Conservation (phyloP, 139 green algal genomes). For the Picochlorum sp. region DNA sequence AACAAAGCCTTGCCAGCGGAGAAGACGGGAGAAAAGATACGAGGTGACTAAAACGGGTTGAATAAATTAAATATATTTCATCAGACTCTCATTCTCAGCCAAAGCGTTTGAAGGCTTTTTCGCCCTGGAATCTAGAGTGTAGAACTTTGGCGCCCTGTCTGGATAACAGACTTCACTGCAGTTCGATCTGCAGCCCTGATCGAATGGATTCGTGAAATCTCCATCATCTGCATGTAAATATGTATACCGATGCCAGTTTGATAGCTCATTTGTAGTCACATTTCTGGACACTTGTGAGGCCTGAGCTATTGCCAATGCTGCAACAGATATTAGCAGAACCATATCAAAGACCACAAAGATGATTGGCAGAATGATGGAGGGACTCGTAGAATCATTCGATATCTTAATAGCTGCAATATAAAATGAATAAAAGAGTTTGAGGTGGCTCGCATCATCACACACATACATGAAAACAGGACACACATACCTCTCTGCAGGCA, state of each 20-base stretch:
- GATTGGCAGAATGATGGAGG: constrained; percentile 21
- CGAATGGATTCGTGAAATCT: constrained; percentile 82
- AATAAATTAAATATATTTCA: constrained; percentile 2
- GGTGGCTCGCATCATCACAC: background rate
- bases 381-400: background rate
- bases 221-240: constrained; percentile 66
- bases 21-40: constrained; percentile 55
- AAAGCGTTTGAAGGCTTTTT: constrained; percentile 2
- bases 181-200: constrained; percentile 58
- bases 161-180: constrained; percentile 40
- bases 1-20: constrained; percentile 78
- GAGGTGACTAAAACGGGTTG: constrained; percentile 33
- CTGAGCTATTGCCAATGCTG: constrained; percentile 70
- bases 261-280: constrained; percentile 94
- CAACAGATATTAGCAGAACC: constrained; percentile 74
- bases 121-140: background rate
- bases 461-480: background rate
- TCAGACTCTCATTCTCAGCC: background rate
- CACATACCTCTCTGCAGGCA: constrained; percentile 16
- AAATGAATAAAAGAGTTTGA: constrained; percentile 1
- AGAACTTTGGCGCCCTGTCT: background rate
- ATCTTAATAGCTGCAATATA: constrained; percentile 1
- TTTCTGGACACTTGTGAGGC: constrained; percentile 68
- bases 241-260: constrained; percentile 85
- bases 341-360: constrained; percentile 71